Evolutionary conservation across 75 land plant genomes (phyloP).

Genomic region (Picea sitchensis): DNA sequence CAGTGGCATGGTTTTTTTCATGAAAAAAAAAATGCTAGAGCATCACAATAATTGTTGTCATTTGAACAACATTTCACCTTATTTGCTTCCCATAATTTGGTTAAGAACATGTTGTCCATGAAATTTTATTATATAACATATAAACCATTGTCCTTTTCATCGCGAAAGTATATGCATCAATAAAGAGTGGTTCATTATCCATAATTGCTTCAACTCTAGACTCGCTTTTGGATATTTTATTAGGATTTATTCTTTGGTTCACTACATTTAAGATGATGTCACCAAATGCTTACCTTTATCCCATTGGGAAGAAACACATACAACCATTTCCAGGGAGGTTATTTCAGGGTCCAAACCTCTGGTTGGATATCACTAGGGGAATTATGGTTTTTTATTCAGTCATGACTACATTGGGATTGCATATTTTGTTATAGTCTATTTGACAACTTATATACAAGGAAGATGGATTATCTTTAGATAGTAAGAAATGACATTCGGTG

Average conservation of each 20-base stretch:
- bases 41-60: no score
- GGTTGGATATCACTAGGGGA: no score
- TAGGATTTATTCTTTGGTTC: constrained; percentile 93
- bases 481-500: constrained; percentile 61
- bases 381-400: constrained; percentile 95
- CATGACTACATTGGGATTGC: constrained; percentile 93
- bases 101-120: constrained; percentile 5
- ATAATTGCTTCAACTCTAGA: constrained; percentile 98
- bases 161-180: constrained; percentile 80
- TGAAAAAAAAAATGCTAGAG: no score
- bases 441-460: constrained; percentile 45
- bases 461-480: constrained; percentile 22
- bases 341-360: no score
- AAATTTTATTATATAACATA: constrained; percentile 73
- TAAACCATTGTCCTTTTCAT: constrained; percentile 78
- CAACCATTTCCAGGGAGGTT: constrained; percentile 44
- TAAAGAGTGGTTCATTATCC: constrained; percentile 79
- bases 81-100: no score
- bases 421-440: constrained; percentile 69
- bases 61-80: no score
- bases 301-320: constrained; percentile 91
- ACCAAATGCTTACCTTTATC: constrained; percentile 81
- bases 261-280: constrained; percentile 78
- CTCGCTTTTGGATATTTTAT: constrained; percentile 86
- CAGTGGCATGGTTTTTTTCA: no score